A percentile compares a stretch with the other conserved stretches of the same genome.
phyloP scores from a whole-genome alignment of 2,329 filamentous ascomycete genomes.

The Pseudogymnoascus pannorum region DNA sequence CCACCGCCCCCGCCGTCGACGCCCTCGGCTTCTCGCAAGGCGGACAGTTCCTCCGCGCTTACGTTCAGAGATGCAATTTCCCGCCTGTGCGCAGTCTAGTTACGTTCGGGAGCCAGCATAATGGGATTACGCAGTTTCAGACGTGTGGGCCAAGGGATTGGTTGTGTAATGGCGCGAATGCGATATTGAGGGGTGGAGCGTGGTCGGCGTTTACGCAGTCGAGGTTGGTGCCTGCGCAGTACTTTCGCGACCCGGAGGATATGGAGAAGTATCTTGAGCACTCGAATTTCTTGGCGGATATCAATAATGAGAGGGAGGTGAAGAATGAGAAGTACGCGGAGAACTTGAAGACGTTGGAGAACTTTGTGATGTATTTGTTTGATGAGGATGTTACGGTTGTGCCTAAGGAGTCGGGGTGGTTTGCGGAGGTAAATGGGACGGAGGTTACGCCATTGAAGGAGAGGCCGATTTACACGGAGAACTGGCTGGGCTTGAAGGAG shows the following conservation, averaged over 20 bases:
- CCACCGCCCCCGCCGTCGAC: slow-evolving; percentile 75
- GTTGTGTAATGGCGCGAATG: slow-evolving; percentile 74
- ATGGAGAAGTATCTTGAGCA: slow-evolving; percentile 66
- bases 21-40: slow-evolving; percentile 94
- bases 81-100: slow-evolving; percentile 53
- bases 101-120: slow-evolving; percentile 66
- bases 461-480: slow-evolving; percentile 70
- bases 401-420: slow-evolving; percentile 88
- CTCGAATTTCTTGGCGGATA: slow-evolving; percentile 86
- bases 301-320: slow-evolving; percentile 79
- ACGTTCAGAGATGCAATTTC: slow-evolving; percentile 76
- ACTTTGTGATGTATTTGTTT: slow-evolving; percentile 86
- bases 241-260: slow-evolving; percentile 69
- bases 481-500: slow-evolving; percentile 81
- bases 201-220: slow-evolving; percentile 74
- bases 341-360: slow-evolving; percentile 62
- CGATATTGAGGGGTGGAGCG: slow-evolving; percentile 68
- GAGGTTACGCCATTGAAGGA: slow-evolving; percentile 61
- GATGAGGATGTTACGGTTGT: slow-evolving; percentile 77
- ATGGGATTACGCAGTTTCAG: slow-evolving; percentile 79
- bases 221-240: slow-evolving; percentile 84
- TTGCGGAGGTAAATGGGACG: slow-evolving; percentile 73
- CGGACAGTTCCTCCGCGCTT: slow-evolving; percentile 88
- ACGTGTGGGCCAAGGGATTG: slow-evolving; percentile 65
- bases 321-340: slow-evolving; percentile 71